These are phyloP conservation scores for Russula lepida DNA, from an alignment of 768 basidiomycete genomes.

Conservation along the genomic window DNA sequence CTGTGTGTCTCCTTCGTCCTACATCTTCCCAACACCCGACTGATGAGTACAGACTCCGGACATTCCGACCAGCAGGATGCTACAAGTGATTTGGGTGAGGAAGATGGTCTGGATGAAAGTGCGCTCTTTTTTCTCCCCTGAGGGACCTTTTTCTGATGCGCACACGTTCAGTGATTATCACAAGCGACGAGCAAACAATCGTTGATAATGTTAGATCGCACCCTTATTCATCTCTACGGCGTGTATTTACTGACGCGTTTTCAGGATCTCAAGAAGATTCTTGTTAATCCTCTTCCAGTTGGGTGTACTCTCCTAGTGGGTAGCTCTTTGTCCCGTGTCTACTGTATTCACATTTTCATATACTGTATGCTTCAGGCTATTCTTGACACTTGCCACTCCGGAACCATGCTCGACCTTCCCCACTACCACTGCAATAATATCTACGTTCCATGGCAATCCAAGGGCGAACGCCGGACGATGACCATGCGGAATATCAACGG, in stretches of 20 bases:
- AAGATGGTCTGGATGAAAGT: conserved; percentile 24
- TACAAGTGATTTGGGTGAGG: conserved; percentile 14
- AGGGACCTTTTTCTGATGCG: neutral
- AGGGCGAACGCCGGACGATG: conserved; percentile 20
- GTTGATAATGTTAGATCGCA: conserved; percentile 21
- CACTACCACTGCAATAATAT: conserved; percentile 24
- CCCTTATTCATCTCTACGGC: neutral
- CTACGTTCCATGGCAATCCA: conserved; percentile 24
- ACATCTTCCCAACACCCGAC: neutral
- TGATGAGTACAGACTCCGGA: conserved; percentile 19
- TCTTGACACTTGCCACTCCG: conserved; percentile 25
- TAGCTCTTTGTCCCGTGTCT: neutral
- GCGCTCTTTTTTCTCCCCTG: neutral
- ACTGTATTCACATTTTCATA: neutral
- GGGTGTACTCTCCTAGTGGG: conserved; percentile 19
- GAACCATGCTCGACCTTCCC: conserved; percentile 24
- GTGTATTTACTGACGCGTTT: neutral
- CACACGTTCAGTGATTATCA: neutral
- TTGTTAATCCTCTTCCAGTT: conserved; percentile 20
- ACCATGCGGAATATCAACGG: conserved; percentile 19
- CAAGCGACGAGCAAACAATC: conserved; percentile 19
- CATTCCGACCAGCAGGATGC: conserved; percentile 22
- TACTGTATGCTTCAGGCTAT: conserved; percentile 13
- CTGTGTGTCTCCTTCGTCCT: conserved; percentile 18
- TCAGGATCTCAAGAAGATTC: conserved; percentile 3